phyloP scores from a whole-genome alignment of 1,284 basidiomycete genomes.

The Puccinia polysora region DNA sequence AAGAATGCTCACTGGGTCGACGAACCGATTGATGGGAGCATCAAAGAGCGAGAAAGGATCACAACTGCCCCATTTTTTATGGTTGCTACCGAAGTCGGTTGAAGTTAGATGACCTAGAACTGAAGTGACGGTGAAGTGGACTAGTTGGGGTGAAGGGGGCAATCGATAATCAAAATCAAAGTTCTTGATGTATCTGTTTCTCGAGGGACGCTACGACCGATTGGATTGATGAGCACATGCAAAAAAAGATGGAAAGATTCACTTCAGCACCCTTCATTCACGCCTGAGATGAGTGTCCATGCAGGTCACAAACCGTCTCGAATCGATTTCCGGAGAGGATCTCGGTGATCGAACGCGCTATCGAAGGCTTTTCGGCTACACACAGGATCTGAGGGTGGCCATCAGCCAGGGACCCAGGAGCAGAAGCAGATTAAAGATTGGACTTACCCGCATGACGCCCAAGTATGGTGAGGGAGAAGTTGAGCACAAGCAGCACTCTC shows the following conservation, averaged over 20 bases:
- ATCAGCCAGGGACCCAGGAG: too few species aligned
- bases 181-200: constrained; percentile 76
- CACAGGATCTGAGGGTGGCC: constrained; percentile 65
- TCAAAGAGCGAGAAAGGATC: constrained; percentile 85
- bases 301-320: constrained; percentile 65
- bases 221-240: too few species aligned
- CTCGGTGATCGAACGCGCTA: constrained; percentile 80
- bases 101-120: constrained; percentile 82
- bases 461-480: too few species aligned
- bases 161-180: constrained; percentile 79
- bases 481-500: too few species aligned
- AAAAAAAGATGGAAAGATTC: too few species aligned
- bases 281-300: too few species aligned
- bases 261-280: too few species aligned
- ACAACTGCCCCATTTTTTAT: constrained; percentile 76
- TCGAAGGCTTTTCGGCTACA: constrained; percentile 97
- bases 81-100: constrained; percentile 68
- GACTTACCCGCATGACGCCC: too few species aligned
- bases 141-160: constrained; percentile 62
- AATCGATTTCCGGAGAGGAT: constrained; percentile 83
- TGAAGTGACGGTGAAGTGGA: constrained; percentile 77
- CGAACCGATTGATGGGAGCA: constrained; percentile 66
- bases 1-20: constrained; percentile 49
- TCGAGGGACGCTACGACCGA: constrained; percentile 61
- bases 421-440: too few species aligned